A percentile compares a stretch with the other conserved stretches of the same genome.
These are phyloP conservation scores for Beta vulgaris DNA, from an alignment of 148 eudicot species.

Conservation along the genomic window DNA sequence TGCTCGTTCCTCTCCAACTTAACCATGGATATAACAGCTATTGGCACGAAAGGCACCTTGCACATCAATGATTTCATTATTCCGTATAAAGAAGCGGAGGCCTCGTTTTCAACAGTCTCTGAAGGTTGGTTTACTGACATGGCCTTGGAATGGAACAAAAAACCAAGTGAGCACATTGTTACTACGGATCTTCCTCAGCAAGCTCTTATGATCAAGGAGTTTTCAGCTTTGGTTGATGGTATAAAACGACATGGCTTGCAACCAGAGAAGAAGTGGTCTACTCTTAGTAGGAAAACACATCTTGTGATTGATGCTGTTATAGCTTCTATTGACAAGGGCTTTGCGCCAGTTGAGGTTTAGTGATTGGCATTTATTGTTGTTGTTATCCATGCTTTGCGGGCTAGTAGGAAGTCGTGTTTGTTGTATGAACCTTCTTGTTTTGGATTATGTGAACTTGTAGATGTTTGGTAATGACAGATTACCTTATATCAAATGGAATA, in stretches of 20 bases:
- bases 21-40: slow-evolving; percentile 45
- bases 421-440: too few species aligned
- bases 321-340: slow-evolving; percentile 47
- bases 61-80: slow-evolving; percentile 39
- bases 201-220: slow-evolving; percentile 53
- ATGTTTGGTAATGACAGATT: too few species aligned
- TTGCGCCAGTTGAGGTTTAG: slow-evolving; percentile 37
- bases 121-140: slow-evolving; percentile 30
- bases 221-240: slow-evolving; percentile 39
- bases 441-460: too few species aligned
- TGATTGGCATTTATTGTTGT: neutral
- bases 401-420: too few species aligned
- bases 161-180: slow-evolving; percentile 39
- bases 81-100: slow-evolving; percentile 34
- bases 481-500: too few species aligned
- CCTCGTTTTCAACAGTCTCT: slow-evolving; percentile 34
- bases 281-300: slow-evolving; percentile 51
- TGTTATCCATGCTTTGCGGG: too few species aligned
- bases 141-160: slow-evolving; percentile 36
- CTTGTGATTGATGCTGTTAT: slow-evolving; percentile 49
- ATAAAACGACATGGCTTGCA: slow-evolving; percentile 31
- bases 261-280: slow-evolving; percentile 49
- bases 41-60: slow-evolving; percentile 53
- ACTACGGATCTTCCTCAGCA: slow-evolving; percentile 49
- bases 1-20: slow-evolving; percentile 56